These are phyloP conservation scores for Backusella tarrabulga DNA, from an alignment of 192 early-diverging fungal species.

Conservation along the genomic window DNA sequence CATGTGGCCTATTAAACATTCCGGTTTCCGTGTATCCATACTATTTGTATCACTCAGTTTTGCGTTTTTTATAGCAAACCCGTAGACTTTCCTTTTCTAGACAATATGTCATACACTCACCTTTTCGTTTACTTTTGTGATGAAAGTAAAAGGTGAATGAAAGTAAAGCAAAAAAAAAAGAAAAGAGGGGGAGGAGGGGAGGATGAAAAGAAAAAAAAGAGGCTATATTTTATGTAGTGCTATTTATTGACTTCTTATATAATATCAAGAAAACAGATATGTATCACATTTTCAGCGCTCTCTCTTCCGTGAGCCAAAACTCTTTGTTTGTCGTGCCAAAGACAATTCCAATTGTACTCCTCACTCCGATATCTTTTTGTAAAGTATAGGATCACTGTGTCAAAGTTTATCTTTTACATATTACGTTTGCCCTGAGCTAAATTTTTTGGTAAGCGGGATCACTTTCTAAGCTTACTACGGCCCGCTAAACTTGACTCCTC, in stretches of 20 bases:
- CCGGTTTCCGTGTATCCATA: neutral
- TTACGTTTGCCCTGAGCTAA: neutral
- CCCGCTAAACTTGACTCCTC: neutral
- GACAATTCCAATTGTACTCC: neutral
- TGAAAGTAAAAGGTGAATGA: neutral
- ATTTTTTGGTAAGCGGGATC: neutral
- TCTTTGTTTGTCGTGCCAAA: conserved; percentile 4
- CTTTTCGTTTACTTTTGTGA: neutral
- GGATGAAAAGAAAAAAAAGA: neutral
- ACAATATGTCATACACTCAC: neutral
- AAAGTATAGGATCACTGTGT: neutral
- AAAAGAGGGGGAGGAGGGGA: neutral
- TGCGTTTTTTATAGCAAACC: neutral
- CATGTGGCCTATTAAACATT: conserved; percentile 7
- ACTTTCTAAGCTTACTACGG: neutral
- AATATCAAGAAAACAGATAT: neutral
- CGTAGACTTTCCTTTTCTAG: neutral
- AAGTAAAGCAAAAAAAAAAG: neutral
- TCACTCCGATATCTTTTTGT: neutral
- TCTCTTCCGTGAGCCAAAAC: neutral
- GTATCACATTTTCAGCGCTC: neutral
- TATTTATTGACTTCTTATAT: neutral
- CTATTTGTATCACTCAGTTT: conserved; percentile 2
- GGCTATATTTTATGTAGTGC: neutral
- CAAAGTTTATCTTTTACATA: neutral